These are phyloP conservation scores for Aspergillus amoenus DNA, from an alignment of 2,329 filamentous ascomycete genomes.

Conservation along the genomic window DNA sequence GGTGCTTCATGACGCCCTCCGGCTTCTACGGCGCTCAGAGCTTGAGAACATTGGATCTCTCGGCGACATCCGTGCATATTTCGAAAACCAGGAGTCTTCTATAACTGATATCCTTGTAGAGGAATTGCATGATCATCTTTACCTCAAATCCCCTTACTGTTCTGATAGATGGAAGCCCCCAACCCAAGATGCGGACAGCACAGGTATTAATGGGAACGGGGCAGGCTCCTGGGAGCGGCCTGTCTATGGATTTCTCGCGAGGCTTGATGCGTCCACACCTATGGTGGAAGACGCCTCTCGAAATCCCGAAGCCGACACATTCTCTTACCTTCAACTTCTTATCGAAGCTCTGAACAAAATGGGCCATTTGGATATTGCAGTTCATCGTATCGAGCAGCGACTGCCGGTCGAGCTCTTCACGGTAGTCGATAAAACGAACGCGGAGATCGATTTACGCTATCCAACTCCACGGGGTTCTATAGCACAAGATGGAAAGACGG, in stretches of 20 bases:
- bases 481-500: constrained; percentile 48
- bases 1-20: constrained; percentile 80
- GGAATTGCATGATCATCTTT: constrained; percentile 94
- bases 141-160: constrained; percentile 96
- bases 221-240: constrained; percentile 52
- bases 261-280: constrained; percentile 53
- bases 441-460: constrained; percentile 88
- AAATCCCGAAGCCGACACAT: constrained; percentile 93
- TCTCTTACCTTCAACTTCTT: constrained; percentile 84
- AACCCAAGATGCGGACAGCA: constrained; percentile 34
- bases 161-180: constrained; percentile 92
- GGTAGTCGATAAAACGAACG: constrained; percentile 91
- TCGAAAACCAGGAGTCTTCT: constrained; percentile 88
- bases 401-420: constrained; percentile 90
- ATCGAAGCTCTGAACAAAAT: constrained; percentile 90
- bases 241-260: constrained; percentile 58
- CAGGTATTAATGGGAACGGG: constrained; percentile 25
- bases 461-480: constrained; percentile 64
- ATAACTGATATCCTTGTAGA: constrained; percentile 95
- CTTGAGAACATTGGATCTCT: constrained; percentile 89
- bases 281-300: constrained; percentile 85
- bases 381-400: constrained; percentile 88
- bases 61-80: constrained; percentile 79
- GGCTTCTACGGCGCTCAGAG: constrained; percentile 80
- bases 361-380: constrained; percentile 77